Percentiles rank a stretch among this genome's conserved stretches.
These are phyloP conservation scores for Leucoagaricus sp. DNA, from an alignment of 1,284 basidiomycete species.

Conservation along the genomic window DNA sequence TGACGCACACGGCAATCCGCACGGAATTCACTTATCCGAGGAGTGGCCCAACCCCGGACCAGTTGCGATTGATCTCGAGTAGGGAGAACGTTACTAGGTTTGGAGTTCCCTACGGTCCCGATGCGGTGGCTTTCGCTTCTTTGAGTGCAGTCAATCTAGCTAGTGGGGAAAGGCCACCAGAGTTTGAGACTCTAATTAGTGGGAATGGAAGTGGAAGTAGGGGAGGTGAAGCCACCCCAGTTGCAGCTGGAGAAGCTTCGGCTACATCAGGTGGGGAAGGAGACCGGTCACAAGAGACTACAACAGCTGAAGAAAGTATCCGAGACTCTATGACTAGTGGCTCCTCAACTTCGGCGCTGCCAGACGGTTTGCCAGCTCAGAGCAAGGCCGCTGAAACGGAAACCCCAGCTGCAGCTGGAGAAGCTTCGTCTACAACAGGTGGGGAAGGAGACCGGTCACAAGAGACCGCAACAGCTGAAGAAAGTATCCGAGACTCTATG, in stretches of 20 bases:
- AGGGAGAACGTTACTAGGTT: constrained; percentile 49
- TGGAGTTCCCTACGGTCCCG: constrained; percentile 52
- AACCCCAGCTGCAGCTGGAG: background rate
- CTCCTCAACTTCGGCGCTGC: background rate
- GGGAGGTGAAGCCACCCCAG: background rate
- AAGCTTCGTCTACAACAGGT: background rate
- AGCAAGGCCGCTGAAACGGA: background rate
- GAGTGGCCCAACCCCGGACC: constrained; percentile 51
- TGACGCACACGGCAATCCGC: constrained; percentile 50
- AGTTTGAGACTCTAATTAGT: constrained; percentile 33
- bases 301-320: background rate
- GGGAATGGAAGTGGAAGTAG: background rate
- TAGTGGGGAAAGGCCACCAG: constrained; percentile 31
- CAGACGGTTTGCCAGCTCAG: constrained; percentile 2
- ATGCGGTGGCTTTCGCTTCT: constrained; percentile 49
- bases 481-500: background rate
- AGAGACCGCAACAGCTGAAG: background rate
- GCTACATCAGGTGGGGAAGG: background rate
- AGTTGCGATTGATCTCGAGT: constrained; percentile 51
- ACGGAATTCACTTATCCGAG: constrained; percentile 55
- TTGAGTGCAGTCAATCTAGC: constrained; percentile 33
- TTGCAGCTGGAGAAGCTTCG: background rate
- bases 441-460: background rate
- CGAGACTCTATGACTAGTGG: background rate
- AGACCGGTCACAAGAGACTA: background rate